These are phyloP conservation scores for Lachnellula suecica DNA, from an alignment of 2,329 filamentous ascomycete genomes.

Conservation along the genomic window DNA sequence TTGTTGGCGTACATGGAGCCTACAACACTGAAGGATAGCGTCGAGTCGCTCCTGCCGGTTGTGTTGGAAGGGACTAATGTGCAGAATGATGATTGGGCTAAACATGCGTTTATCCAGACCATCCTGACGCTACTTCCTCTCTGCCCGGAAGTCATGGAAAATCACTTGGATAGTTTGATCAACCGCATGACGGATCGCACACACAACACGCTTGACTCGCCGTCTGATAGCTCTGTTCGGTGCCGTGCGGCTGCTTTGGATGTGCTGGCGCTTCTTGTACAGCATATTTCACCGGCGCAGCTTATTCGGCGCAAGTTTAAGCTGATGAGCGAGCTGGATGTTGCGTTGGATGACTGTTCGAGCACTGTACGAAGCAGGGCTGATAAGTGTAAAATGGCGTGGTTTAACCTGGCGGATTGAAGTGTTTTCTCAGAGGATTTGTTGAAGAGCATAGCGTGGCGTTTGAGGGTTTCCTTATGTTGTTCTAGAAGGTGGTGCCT, in stretches of 20 bases:
- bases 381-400: slow-evolving; percentile 24
- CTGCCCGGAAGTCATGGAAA: slow-evolving; percentile 19
- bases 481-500: background rate
- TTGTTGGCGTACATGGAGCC: slow-evolving; percentile 26
- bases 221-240: slow-evolving; percentile 21
- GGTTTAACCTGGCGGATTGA: slow-evolving; percentile 21
- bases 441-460: background rate
- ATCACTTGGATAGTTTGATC: slow-evolving; percentile 29
- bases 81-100: slow-evolving; percentile 23
- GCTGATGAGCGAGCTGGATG: slow-evolving; percentile 25
- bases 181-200: slow-evolving; percentile 29
- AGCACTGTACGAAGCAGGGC: slow-evolving; percentile 26
- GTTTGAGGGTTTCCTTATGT: slow-evolving; percentile 5
- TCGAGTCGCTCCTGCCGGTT: slow-evolving; percentile 19
- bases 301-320: slow-evolving; percentile 17
- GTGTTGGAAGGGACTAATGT: slow-evolving; percentile 28
- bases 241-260: slow-evolving; percentile 29
- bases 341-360: slow-evolving; percentile 26
- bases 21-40: slow-evolving; percentile 12
- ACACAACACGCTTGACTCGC: slow-evolving; percentile 28
- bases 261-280: slow-evolving; percentile 25
- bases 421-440: background rate
- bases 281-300: slow-evolving; percentile 12
- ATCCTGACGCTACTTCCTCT: slow-evolving; percentile 22
- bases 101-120: slow-evolving; percentile 23